A percentile compares a stretch with the other conserved stretches of the same genome.
Conservation (phyloP, 2,329 filamentous ascomycete genomes). For the Aspergillus sp. region DNA sequence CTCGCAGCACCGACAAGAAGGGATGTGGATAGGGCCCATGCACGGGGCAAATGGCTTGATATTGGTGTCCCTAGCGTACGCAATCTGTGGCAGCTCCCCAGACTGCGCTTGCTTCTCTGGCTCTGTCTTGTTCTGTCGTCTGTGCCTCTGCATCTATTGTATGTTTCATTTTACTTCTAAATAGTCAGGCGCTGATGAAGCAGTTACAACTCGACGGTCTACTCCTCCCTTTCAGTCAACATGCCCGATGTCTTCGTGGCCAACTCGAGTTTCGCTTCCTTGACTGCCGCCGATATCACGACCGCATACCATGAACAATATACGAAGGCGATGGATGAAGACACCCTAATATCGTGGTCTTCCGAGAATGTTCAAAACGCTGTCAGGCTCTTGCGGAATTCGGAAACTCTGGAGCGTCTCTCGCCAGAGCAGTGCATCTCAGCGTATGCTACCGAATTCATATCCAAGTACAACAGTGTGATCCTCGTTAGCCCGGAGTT, state of each 20-base stretch:
- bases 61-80: constrained; percentile 42
- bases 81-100: constrained; percentile 33
- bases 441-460: constrained; percentile 17
- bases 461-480: constrained; percentile 12
- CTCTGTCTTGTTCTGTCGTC: constrained; percentile 14
- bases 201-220: not conserved
- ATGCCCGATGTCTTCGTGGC: not conserved
- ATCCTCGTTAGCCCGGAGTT: constrained; percentile 10
- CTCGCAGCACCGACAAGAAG: constrained; percentile 50
- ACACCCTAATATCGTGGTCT: too few species aligned
- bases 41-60: constrained; percentile 41
- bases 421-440: constrained; percentile 11
- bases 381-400: not conserved
- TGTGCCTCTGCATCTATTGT: constrained; percentile 16
- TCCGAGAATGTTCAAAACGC: too few species aligned
- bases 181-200: not conserved
- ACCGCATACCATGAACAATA: too few species aligned
- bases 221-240: not conserved
- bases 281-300: not conserved
- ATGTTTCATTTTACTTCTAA: not conserved
- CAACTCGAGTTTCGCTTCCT: not conserved
- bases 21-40: constrained; percentile 52
- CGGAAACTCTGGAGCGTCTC: not conserved
- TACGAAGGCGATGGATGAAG: fast-evolving
- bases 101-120: constrained; percentile 21